These are phyloP conservation scores for Trametes maxima DNA, from an alignment of 768 basidiomycete genomes.

Conservation along the genomic window DNA sequence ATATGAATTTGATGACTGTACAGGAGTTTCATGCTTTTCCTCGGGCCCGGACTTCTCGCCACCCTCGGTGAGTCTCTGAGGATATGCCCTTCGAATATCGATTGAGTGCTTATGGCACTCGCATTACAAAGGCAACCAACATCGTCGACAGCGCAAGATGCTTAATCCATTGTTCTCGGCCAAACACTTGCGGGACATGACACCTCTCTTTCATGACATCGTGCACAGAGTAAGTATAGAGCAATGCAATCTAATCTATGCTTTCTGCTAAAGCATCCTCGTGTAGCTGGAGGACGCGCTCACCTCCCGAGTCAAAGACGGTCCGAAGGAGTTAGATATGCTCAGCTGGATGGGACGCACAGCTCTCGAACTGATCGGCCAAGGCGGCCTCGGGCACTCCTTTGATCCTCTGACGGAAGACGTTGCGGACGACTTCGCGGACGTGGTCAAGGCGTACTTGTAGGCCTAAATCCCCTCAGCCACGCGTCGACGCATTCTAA, in stretches of 20 bases:
- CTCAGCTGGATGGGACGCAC: constrained; percentile 24
- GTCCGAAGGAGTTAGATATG: constrained; percentile 17
- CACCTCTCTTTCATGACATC: constrained; percentile 21
- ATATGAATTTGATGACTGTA: too few species aligned
- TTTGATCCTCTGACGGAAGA: constrained; percentile 21
- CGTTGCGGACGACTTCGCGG: constrained; percentile 16
- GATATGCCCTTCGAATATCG: background rate
- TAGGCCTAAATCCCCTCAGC: background rate
- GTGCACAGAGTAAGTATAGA: background rate
- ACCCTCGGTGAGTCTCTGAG: constrained; percentile 7
- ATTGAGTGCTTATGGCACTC: too few species aligned
- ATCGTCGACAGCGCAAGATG: constrained; percentile 29
- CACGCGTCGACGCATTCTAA: background rate
- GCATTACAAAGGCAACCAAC: constrained; percentile 18
- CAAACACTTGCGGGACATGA: constrained; percentile 16
- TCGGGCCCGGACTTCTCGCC: constrained; percentile 22
- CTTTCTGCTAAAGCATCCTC: background rate
- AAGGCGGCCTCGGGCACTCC: constrained; percentile 23
- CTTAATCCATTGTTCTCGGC: constrained; percentile 23
- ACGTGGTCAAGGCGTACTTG: constrained; percentile 18
- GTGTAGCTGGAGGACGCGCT: background rate
- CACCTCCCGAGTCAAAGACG: constrained; percentile 8
- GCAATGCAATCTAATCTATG: too few species aligned
- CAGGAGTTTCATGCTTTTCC: background rate
- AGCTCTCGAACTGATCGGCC: constrained; percentile 23